Conservation (phyloP, 2,329 filamentous ascomycete genomes). For the Trichoderma hamatum region DNA sequence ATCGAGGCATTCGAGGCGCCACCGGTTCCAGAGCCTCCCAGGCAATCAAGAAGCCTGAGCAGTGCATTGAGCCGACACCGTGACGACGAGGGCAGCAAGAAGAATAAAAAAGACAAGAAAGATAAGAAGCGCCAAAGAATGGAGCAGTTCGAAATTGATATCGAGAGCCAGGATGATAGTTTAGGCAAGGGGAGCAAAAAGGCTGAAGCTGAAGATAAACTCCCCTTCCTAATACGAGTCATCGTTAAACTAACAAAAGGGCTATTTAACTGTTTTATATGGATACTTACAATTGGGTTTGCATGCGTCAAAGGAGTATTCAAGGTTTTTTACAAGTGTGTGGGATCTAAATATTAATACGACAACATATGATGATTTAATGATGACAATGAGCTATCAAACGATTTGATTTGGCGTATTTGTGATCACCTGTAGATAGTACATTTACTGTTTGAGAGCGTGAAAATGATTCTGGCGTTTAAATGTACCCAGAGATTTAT, state of each 20-base stretch:
- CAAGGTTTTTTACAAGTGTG: conserved; percentile 54
- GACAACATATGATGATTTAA: conserved; percentile 17
- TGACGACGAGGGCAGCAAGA: conserved; percentile 40
- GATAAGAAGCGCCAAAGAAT: conserved; percentile 45
- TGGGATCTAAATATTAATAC: conserved; percentile 49
- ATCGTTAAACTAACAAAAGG: conserved; percentile 56
- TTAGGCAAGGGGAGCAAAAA: conserved; percentile 42
- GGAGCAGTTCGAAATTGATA: conserved; percentile 62
- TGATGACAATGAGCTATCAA: not conserved
- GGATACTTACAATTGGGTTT: conserved; percentile 59
- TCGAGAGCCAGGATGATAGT: conserved; percentile 63
- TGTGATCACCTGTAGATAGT: not conserved
- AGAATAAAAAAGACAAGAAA: conserved; percentile 54
- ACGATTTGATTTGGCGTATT: not conserved
- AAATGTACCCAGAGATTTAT: not conserved
- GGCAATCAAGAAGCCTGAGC: conserved; percentile 36
- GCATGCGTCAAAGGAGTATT: conserved; percentile 57
- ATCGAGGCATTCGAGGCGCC: conserved; percentile 62
- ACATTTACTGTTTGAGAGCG: not conserved
- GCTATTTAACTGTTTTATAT: conserved; percentile 61
- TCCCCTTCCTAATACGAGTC: conserved; percentile 54
- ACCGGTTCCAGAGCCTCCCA: conserved; percentile 42
- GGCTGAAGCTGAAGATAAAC: conserved; percentile 49
- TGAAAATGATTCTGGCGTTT: not conserved
- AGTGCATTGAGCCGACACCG: conserved; percentile 37